Conservation (phyloP, 768 basidiomycete species). For the Termitomyces sp. region DNA sequence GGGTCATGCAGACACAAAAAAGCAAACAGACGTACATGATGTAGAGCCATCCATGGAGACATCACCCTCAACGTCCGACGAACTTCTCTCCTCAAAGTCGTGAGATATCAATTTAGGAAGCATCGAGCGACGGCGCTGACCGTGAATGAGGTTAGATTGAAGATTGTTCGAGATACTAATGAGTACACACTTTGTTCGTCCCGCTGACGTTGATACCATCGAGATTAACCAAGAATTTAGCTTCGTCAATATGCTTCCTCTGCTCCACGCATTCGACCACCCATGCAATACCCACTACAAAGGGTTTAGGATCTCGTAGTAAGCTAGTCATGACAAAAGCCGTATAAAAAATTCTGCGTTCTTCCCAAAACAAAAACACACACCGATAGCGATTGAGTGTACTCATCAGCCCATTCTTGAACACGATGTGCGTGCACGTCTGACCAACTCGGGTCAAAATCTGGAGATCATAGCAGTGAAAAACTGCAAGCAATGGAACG, state of each 20-base stretch:
- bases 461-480: conserved; percentile 23
- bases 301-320: conserved; percentile 62
- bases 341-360: background rate
- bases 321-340: conserved; percentile 29
- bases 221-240: conserved; percentile 58
- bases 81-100: conserved; percentile 16
- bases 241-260: conserved; percentile 56
- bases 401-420: conserved; percentile 73
- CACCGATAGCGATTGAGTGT: conserved; percentile 72
- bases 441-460: conserved; percentile 62
- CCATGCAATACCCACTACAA: conserved; percentile 83
- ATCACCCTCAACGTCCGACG: conserved; percentile 27
- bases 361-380: conserved; percentile 12
- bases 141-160: background rate
- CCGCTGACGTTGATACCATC: conserved; percentile 54
- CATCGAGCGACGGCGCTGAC: conserved; percentile 69
- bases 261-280: conserved; percentile 83
- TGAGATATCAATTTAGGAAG: conserved; percentile 54
- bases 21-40: conserved; percentile 28
- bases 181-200: conserved; percentile 47
- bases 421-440: conserved; percentile 80
- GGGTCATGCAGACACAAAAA: background rate
- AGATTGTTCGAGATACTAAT: background rate
- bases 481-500: background rate
- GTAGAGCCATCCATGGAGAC: conserved; percentile 39